A percentile compares a stretch with the other conserved stretches of the same genome.
Conservation (phyloP, 305 asterid species). For the Solanum aculeatissimum region DNA sequence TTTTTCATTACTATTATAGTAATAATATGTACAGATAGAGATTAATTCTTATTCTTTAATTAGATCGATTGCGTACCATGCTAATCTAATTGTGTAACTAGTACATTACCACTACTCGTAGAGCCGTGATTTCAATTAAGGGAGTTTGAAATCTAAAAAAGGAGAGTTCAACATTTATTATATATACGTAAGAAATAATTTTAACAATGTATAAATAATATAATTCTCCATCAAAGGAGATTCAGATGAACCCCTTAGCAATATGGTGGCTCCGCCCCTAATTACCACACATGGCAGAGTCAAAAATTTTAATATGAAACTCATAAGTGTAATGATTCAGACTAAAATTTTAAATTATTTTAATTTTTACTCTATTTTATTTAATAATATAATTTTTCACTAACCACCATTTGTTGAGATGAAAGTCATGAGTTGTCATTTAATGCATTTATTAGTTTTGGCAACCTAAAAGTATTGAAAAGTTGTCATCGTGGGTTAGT, state of each 20-base stretch:
- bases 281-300: too few relatives aligned
- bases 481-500: background rate
- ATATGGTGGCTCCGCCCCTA: too few relatives aligned
- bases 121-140: too few relatives aligned
- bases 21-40: background rate
- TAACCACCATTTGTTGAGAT: background rate
- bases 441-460: background rate
- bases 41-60: background rate
- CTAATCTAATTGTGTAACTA: background rate
- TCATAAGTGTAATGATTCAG: too few relatives aligned
- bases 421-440: background rate
- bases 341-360: too few relatives aligned
- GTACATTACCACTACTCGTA: background rate
- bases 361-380: background rate
- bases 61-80: background rate
- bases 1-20: background rate
- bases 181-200: too few relatives aligned
- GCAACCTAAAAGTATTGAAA: background rate
- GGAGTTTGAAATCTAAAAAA: too few relatives aligned
- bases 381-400: background rate
- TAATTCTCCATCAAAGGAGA: too few relatives aligned
- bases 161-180: too few relatives aligned
- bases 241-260: too few relatives aligned
- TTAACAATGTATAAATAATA: too few relatives aligned
- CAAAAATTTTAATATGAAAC: too few relatives aligned